A percentile compares a stretch with the other conserved stretches of the same genome.
Evolutionary conservation across 1,139 yeast genomes (phyloP).

Genomic region (Nakaseomyces bracarensis): DNA sequence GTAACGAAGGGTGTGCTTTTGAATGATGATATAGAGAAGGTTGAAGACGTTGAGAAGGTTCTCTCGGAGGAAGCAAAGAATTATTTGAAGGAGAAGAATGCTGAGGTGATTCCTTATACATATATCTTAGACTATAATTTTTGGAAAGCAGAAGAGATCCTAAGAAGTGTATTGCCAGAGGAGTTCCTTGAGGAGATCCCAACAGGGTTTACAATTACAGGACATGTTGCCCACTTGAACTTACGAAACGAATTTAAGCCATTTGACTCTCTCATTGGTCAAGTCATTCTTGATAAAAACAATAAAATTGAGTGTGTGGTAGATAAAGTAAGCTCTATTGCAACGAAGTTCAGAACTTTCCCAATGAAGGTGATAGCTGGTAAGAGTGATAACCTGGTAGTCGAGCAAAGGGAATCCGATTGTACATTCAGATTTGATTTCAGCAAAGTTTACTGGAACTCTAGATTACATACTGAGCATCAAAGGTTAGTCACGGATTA

Average conservation of each 20-base stretch:
- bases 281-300: conserved; percentile 84
- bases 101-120: conserved; percentile 45
- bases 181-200: conserved; percentile 67
- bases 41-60: conserved; percentile 35
- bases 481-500: conserved; percentile 55
- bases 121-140: conserved; percentile 59
- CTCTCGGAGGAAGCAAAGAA: conserved; percentile 39
- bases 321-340: conserved; percentile 84
- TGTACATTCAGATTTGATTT: conserved; percentile 85
- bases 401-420: conserved; percentile 82
- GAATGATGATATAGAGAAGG: conserved; percentile 41
- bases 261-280: conserved; percentile 73
- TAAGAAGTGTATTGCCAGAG: conserved; percentile 69
- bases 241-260: conserved; percentile 80
- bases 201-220: conserved; percentile 86
- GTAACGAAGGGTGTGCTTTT: conserved; percentile 54
- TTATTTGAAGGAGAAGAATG: conserved; percentile 41
- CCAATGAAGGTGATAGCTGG: conserved; percentile 94
- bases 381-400: conserved; percentile 45
- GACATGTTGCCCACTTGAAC: conserved; percentile 92
- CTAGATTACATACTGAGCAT: conserved; percentile 90
- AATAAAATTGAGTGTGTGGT: conserved; percentile 76
- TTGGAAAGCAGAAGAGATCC: conserved; percentile 86
- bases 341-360: conserved; percentile 82
- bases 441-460: conserved; percentile 94